Evolutionary conservation across 23 red algal genomes (phyloP), one percentile per base, ranked within the genome.

Genomic region (Gracilaria domingensis): DNA sequence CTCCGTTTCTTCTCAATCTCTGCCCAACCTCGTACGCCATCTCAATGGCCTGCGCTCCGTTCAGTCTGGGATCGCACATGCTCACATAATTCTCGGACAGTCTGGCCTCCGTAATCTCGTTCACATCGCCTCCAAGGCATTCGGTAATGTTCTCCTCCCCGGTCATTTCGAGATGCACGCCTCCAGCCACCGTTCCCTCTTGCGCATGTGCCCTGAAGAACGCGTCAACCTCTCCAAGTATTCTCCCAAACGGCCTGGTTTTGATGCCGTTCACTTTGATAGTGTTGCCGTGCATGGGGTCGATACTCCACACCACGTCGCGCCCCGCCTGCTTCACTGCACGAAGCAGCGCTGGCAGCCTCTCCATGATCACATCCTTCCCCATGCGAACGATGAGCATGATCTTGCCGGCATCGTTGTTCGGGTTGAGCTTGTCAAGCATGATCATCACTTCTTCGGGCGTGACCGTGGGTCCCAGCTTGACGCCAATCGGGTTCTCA

Each of bases 141-240:
- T 99, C 97, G 0, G 91, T 98, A 39, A 99, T 91, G 45, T 84
- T 57, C 48, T 95, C 82, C 25, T 95, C 86, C 7, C 94, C 93
- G 6, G 93, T 96, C 94, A 99, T 94, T 79, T 99, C 97, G 26
- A 99, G 72, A 66, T 95, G 95, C 37, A 99, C 64, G 33, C 97
- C 97, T 2, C 97, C 97, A 25, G 97, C 80, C 37, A 85, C 23
- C 53, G 83, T 91, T 20, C 97, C 97, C 58, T 91, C 94, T 45
- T 83, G 79, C 5, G 50, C 84, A 83, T 93, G 84, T 0, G 91
- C 80, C 21, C 71, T 61, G 85, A 99, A 99, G 70, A 99, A 99
- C 35, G 82, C 83, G 25, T 93, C 76, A 71, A 99, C 84, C 81
- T 99, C 94, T 11, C 49, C 62, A 21, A 95, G 69, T 17, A 99